phyloP scores from a whole-genome alignment of 345 rosid species.

The Hibiscus tridactylites region DNA sequence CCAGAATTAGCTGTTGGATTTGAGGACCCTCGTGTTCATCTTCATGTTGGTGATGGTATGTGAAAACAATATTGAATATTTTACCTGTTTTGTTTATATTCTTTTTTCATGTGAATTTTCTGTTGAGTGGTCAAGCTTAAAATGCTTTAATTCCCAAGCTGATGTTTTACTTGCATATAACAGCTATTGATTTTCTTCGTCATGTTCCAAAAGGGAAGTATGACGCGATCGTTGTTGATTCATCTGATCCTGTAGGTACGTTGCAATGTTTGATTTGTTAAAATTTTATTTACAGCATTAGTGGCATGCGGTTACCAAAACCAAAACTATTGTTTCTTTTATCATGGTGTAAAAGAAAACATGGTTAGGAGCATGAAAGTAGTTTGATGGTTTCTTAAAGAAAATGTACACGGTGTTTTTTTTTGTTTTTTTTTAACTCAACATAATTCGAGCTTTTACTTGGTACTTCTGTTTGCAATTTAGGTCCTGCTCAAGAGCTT shows the following conservation, averaged over 20 bases:
- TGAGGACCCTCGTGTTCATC: slow-evolving; percentile 83
- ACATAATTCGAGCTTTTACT: background rate
- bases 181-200: slow-evolving; percentile 79
- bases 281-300: background rate
- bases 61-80: background rate
- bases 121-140: background rate
- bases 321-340: background rate
- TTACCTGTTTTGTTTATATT: background rate
- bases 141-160: background rate
- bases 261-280: background rate
- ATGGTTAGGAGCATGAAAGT: background rate
- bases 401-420: background rate
- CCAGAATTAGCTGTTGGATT: slow-evolving; percentile 82
- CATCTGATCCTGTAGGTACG: slow-evolving; percentile 94
- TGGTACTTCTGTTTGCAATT: slow-evolving; percentile 9
- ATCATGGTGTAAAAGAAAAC: background rate
- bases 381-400: background rate
- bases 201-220: slow-evolving; percentile 59
- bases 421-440: no score
- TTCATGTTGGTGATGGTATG: slow-evolving; percentile 95
- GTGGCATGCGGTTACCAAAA: background rate
- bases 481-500: slow-evolving; percentile 92
- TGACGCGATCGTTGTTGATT: slow-evolving; percentile 89
- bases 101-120: background rate
- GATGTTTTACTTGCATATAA: slow-evolving; percentile 3